Base-by-base conservation (phyloP, 495 filamentous ascomycete species). In the Penicillium waksmanii region DNA sequence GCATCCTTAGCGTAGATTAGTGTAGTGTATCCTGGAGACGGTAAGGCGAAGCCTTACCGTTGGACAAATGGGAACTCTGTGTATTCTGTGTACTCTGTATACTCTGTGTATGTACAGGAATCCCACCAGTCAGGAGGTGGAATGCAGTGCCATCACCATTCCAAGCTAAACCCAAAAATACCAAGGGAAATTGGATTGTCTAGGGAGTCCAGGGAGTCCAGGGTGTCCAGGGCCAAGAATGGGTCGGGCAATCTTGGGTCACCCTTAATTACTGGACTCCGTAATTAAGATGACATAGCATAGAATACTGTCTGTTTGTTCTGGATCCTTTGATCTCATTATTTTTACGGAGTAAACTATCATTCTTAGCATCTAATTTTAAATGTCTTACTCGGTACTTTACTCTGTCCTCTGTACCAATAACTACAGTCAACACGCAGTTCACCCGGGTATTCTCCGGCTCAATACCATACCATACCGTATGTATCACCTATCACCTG, bases 391-490 rank as follows among this genome's bases (percentile, higher is more conserved):
- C 27, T 31, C 27, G 2, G 25, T n/a, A n/a, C n/a, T n/a, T n/a
- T 27, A 27, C 27, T 27, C 27, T 27, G 2, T 25, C 2, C 25
- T 27, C 4, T 27, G 27, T 38, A 38, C 35, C 10, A 15, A 13
- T 15, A 38, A 2, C 1, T 2, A 35, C 7, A 35, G 2, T 12
- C n/a, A 35, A 35, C 34, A 35, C 1, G 7, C 1, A 35, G 7
- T 9, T 38, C 36, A 38, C 36, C 15, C 43, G 42, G 57, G 42
- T 59, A 49, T 55, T 60, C 57, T 46, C 42, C 42, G 42, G 42
- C n/a, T 10, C 17, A 46, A 23, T 38, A 38, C 36, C 36, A 38
- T 13, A 38, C 36, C 15, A 38, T 38, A 38, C 42, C 42, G 42
- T 48, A 48, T 48, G 23, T 4, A 12, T 38, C 36, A 12, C 9